Base-by-base conservation (phyloP, 768 basidiomycete genomes). In the Lentinus tigrinus region DNA sequence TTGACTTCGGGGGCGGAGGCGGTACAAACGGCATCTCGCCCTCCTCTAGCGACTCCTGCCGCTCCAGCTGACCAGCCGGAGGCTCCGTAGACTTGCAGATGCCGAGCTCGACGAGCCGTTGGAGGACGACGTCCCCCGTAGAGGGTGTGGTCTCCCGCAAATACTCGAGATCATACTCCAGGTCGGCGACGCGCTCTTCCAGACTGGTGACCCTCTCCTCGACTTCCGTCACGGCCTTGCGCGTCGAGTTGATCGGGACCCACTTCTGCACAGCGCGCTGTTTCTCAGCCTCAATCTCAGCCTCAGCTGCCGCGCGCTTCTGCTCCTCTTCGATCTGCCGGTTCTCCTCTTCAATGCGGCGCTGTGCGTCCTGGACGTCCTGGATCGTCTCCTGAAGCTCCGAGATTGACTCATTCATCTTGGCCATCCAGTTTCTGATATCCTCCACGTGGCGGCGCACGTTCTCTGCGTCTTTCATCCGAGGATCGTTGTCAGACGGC, bases 131-230 rank as follows among this genome's bases (percentile, higher is more conserved):
- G 11, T 52, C 37, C 26, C 31, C 52, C 21, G 31, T 11, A 27
- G 48, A 13, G 4, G 44, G 23, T 17, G 40, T 26, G 16, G 24
- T 9, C 21, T 38, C 10, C 16, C 48, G 54, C 24, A 63, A 44
- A 2, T 58, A 27, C 21, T 54, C 47, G 23, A 60, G 39, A 6
- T 47, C 36, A 8, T 9, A 28, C 49, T 60, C 55, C 26, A 56
- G 36, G 37, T 63, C 56, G 26, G 36, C 27, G 38, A 60, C 26
- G 27, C 42, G 40, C 52, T 63, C 58, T 27, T 57, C 31, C 21
- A 56, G 40, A 10, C 34, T 26, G 3, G 19, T 38, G 6, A 46
- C 14, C 43, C 4, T 39, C 40, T 11, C 27, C 9, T 52, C 21
- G 3, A 37, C 19, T 3, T 46, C 57, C 16, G 16, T 23, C 24